phyloP scores from a whole-genome alignment of 1,284 basidiomycete genomes.

The Leccinum subspadiceum region DNA sequence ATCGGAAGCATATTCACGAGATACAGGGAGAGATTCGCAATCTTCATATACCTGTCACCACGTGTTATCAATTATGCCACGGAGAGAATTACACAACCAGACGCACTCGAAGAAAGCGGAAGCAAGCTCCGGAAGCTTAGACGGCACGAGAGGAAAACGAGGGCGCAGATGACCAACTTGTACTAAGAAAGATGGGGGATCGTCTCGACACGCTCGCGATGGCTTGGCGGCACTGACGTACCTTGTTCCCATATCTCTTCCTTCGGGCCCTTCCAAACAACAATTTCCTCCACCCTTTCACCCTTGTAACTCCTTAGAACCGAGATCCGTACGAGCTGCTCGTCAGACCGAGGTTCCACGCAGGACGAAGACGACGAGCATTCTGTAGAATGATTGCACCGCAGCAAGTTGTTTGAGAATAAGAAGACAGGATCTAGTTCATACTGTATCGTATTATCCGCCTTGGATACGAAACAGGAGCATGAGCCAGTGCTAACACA shows the following conservation, averaged over 20 bases:
- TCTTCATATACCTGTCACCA: constrained; percentile 53
- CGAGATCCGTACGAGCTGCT: constrained; percentile 50
- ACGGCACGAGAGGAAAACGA: constrained; percentile 44
- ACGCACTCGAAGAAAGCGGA: constrained; percentile 50
- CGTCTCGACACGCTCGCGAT: neutral
- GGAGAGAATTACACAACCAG: neutral
- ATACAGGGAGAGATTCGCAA: constrained; percentile 65
- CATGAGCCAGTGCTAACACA: constrained; percentile 10
- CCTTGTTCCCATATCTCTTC: constrained; percentile 69
- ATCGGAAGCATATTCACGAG: constrained; percentile 73
- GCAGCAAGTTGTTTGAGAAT: constrained; percentile 38
- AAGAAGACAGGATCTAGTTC: constrained; percentile 57
- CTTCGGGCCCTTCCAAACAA: constrained; percentile 70
- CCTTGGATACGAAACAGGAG: constrained; percentile 46
- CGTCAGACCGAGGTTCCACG: constrained; percentile 43
- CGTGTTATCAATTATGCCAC: neutral
- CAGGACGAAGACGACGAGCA: constrained; percentile 44
- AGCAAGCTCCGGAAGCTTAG: constrained; percentile 39
- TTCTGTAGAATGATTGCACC: constrained; percentile 34
- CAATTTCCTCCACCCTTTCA: constrained; percentile 27
- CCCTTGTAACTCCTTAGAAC: constrained; percentile 21
- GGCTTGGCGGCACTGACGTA: constrained; percentile 28
- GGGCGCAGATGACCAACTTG: constrained; percentile 49
- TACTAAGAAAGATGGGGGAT: constrained; percentile 41
- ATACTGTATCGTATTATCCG: constrained; percentile 30